Conservation (phyloP, 2,329 filamentous ascomycete genomes). For the Colletotrichum kahawae region DNA sequence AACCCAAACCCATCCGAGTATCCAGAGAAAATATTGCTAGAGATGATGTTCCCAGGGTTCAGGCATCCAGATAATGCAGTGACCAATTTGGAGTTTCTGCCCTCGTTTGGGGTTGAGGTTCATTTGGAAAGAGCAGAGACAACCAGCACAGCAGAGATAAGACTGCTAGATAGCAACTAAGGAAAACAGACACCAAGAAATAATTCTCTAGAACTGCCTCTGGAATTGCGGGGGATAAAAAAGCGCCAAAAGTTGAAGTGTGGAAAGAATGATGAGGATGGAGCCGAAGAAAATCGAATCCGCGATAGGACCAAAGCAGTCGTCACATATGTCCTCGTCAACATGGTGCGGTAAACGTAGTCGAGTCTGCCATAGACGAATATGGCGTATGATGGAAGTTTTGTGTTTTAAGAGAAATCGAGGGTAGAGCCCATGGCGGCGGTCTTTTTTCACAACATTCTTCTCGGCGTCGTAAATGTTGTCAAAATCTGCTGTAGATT, state of each 20-base stretch:
- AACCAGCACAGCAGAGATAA: neutral
- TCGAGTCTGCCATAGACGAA: neutral
- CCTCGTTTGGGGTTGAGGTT: too few relatives aligned
- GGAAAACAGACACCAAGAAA: too few relatives aligned
- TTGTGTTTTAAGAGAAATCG: neutral
- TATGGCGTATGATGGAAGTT: rapidly evolving
- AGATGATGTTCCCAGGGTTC: too few relatives aligned
- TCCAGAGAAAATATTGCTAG: too few relatives aligned
- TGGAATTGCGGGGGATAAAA: too few relatives aligned
- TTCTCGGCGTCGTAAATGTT: neutral
- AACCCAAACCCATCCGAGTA: too few relatives aligned
- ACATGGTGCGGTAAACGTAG: neutral
- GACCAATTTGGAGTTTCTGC: too few relatives aligned
- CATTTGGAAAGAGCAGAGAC: rapidly evolving
- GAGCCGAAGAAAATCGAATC: too few relatives aligned
- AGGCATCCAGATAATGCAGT: too few relatives aligned
- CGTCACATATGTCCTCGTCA: neutral
- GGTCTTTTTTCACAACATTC: neutral
- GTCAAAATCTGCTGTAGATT: neutral
- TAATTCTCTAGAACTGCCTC: too few relatives aligned
- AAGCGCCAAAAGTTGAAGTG: neutral
- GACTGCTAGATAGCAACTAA: neutral
- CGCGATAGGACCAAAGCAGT: too few relatives aligned
- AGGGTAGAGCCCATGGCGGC: rapidly evolving
- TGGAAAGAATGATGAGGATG: neutral